These are phyloP conservation scores for Trichosporon asahii DNA, from an alignment of 1,284 basidiomycete genomes.

Conservation along the genomic window DNA sequence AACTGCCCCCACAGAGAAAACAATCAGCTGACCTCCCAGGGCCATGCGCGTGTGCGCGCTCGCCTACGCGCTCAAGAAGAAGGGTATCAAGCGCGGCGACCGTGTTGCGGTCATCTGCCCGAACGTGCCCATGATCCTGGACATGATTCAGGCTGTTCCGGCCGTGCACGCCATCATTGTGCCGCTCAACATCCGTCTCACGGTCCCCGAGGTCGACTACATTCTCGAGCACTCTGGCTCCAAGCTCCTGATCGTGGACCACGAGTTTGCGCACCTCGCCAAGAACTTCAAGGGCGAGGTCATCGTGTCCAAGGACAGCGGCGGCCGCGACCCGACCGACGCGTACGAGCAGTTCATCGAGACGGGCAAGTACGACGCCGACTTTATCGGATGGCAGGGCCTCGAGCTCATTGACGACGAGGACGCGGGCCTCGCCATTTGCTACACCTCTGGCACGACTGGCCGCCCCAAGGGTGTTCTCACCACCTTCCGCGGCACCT, in stretches of 20 bases:
- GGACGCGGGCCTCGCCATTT: slow-evolving; percentile 23
- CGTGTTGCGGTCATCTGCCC: slow-evolving; percentile 61
- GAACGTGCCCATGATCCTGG: slow-evolving; percentile 25
- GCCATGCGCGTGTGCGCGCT: slow-evolving; percentile 47
- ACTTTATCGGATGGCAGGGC: slow-evolving; percentile 18
- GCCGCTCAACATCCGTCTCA: slow-evolving; percentile 25
- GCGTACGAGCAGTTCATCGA: slow-evolving; percentile 25
- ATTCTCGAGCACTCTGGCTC: slow-evolving; percentile 24
- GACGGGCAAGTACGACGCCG: slow-evolving; percentile 20
- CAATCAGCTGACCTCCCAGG: slow-evolving; percentile 15
- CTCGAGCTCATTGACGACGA: slow-evolving; percentile 26
- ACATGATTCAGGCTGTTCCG: slow-evolving; percentile 23
- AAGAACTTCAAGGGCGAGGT: slow-evolving; percentile 47
- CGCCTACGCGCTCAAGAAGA: slow-evolving; percentile 63
- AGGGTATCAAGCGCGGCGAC: slow-evolving; percentile 74
- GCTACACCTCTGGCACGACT: slow-evolving; percentile 27
- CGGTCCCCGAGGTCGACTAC: slow-evolving; percentile 24
- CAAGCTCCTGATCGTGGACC: slow-evolving; percentile 19
- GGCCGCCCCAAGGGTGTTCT: slow-evolving; percentile 26
- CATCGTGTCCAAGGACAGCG: slow-evolving; percentile 20
- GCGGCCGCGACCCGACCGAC: slow-evolving; percentile 20
- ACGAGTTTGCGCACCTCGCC: slow-evolving; percentile 24
- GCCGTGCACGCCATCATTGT: slow-evolving; percentile 24
- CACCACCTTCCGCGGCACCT: slow-evolving; percentile 23
- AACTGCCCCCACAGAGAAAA: not conserved